phyloP scores from a whole-genome alignment of 345 rosid genomes.

The Rhizophora mangle region DNA sequence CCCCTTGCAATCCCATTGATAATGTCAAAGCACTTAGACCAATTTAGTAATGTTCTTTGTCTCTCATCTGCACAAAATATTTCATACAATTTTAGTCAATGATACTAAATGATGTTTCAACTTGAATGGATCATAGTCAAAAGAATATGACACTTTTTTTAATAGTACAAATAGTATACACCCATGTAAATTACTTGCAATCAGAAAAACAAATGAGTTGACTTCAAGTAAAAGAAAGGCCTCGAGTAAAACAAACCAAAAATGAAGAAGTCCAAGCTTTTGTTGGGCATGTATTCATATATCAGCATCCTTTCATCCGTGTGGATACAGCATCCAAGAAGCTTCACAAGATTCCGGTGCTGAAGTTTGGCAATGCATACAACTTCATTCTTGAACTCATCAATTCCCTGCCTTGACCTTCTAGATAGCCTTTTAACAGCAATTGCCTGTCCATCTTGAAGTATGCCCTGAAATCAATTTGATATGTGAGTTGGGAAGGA shows the following conservation, averaged over 20 bases:
- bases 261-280: constrained; percentile 17
- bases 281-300: constrained; percentile 23
- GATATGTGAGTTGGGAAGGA: background rate
- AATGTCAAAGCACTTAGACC: constrained; percentile 13
- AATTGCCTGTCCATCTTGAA: constrained; percentile 5
- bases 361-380: constrained; percentile 10
- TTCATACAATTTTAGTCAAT: background rate
- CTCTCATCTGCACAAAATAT: background rate
- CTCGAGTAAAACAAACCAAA: constrained; percentile 6
- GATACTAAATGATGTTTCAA: background rate
- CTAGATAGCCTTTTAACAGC: constrained; percentile 14
- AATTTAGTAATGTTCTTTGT: background rate
- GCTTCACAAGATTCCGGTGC: constrained; percentile 19
- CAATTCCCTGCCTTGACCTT: constrained; percentile 10
- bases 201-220: background rate
- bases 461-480: constrained; percentile 9
- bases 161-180: too few species aligned
- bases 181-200: background rate
- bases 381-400: constrained; percentile 18
- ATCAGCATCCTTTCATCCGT: constrained; percentile 11
- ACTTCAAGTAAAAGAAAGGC: background rate
- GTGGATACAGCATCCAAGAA: constrained; percentile 14
- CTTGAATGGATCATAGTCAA: too few species aligned
- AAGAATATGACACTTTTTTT: too few species aligned
- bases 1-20: constrained; percentile 21